Evolutionary conservation across 495 filamentous ascomycete genomes (phyloP), one percentile per base, ranked within the genome.

Genomic region (Elasticomyces elasticus): DNA sequence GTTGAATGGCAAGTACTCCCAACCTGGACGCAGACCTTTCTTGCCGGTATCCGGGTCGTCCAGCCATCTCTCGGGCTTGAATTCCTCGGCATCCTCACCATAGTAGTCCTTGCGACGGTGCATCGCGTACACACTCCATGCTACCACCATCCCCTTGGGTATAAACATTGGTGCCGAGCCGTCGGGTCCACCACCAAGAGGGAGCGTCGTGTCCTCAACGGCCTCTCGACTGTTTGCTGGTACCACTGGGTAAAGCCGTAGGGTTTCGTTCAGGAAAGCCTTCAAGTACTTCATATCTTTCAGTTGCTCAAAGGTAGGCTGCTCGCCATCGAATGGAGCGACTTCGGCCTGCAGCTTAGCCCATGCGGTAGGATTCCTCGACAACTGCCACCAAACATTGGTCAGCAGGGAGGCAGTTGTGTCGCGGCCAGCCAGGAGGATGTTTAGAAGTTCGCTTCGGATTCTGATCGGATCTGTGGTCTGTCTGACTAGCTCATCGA

Each of bases 1-100:
- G 44, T 72, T 72, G 56, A 72, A 72, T 7, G 69, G 69, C 26
- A 72, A 47, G 43, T 68, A 72, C 50, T 70, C 63, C 68, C 68
- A 72, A 1, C 55, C 55, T 1, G 64, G 67, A 7, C 67, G 56
- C 46, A 68, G 50, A 1, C 55, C 55, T 37, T 70, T 67, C 41
- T 41, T 45, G 11, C 57, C 57, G 31, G 61, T 63, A 5, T 33
- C 53, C 24, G 54, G 33, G 37, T 63, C 61, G 28, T 63, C 61
- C 17, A 58, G 44, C 68, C 66, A 72, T 28, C 69, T 62, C 60
- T 69, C 69, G 0, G 68, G 68, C 24, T 41, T 48, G 66, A 63
- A 72, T 24, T 59, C 57, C 11, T 63, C 58, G 28, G 67, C 66
- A 56, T 70, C 69, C 35, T 58, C 27, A 11, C 67, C 67, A 54